Base-by-base conservation (phyloP, 2,329 filamentous ascomycete species). In the Fusarium fracticaudum region DNA sequence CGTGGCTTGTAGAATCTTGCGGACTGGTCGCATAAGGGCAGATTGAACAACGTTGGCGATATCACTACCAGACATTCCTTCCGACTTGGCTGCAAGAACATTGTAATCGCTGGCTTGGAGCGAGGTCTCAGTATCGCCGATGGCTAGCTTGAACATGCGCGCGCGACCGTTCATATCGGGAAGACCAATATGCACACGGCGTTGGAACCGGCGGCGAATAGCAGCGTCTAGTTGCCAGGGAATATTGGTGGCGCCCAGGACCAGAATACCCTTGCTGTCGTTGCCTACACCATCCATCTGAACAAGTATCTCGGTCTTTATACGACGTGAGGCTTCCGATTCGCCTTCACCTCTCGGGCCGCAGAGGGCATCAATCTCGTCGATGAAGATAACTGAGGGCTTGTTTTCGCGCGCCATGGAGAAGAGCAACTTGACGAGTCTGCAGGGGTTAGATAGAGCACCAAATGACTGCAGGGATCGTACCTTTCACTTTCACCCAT, bases 271-370 rank as follows among this genome's bases (percentile, higher is more conserved):
- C 79, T 93, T 95, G 72, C 93, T 96, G 83, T 99, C 96, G 73
- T 97, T 96, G 72, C 96, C 97, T 15, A 99, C 96, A 84, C 96
- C 97, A 79, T 99, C 96, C 96, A 99, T 99, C 84, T 99, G 96
- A 24, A 99, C 96, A 20, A 99, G 91, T 79, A 99, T 91, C 84
- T 99, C 96, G 2, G 96, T 99, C 86, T 99, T 99, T 88, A 99
- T 99, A 82, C 96, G 93, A 70, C 96, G 91, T 60, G 95, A 98
- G 3, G 97, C 96, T 87, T 99, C 96, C 4, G 95, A 98, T 86
- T 99, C 97, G 81, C 96, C 96, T 87, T 99, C 96, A 73, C 90
- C 91, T 77, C 96, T 91, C 14, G 96, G 95, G 1, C 96, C 96
- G 81, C 96, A 98, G 4, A 99, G 91, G 10, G 96, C 96, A 82